Conservation (phyloP, 345 rosid species). For the Carallia pectinifolia region DNA sequence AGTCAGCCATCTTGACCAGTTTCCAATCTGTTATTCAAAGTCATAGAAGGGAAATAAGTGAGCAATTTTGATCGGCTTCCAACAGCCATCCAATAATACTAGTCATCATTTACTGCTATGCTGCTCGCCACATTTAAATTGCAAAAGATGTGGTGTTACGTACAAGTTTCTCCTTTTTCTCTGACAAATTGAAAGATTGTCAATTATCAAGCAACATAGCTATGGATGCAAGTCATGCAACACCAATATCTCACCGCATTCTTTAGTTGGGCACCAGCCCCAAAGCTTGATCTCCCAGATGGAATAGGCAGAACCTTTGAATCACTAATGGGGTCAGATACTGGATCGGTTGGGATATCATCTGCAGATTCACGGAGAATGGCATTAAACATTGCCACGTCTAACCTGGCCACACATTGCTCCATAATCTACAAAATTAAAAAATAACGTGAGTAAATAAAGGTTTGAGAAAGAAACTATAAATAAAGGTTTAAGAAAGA, state of each 20-base stretch:
- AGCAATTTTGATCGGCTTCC: not conserved
- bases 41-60: constrained; percentile 4
- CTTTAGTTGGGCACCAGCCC: constrained; percentile 89
- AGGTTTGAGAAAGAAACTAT: no score
- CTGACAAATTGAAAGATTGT: no score
- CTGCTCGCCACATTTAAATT: not conserved
- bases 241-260: constrained; percentile 52
- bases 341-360: constrained; percentile 88
- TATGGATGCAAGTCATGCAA: not conserved
- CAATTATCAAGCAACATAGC: not conserved
- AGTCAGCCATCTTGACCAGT: constrained; percentile 95
- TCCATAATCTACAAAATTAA: constrained; percentile 69
- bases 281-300: constrained; percentile 72
- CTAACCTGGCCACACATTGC: constrained; percentile 88
- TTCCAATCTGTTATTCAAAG: constrained; percentile 64
- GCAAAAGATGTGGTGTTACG: not conserved
- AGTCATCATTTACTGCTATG: not conserved
- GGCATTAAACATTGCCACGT: constrained; percentile 97
- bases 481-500: no score
- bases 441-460: not conserved
- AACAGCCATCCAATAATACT: not conserved
- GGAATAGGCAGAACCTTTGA: constrained; percentile 82
- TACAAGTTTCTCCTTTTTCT: not conserved
- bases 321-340: constrained; percentile 85
- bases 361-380: constrained; percentile 87